Base-by-base conservation (phyloP, 169 alveolate genomes). In the Cryptosporidium andersoni region DNA sequence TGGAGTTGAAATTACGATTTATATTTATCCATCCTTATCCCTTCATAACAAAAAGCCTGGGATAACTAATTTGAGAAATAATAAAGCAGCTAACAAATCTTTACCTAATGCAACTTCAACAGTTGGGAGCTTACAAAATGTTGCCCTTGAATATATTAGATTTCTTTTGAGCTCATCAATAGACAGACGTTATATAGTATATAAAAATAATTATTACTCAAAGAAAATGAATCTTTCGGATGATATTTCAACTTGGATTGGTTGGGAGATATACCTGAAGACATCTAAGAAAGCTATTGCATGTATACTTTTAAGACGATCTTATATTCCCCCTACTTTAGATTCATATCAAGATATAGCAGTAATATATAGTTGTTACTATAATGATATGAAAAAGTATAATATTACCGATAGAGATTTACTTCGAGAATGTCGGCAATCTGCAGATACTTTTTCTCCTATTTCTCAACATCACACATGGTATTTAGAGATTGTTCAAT, bases 191-290 rank as follows among this genome's bases (percentile, higher is more conserved):
- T 74, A 74, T 42, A 58, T 55, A 25, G 51, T 74, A 47, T 74
- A 74, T 25, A 7, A 58, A 3, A 74, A 74, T 62, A 51, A 55
- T 6, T 55, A 74, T 34, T 74, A 74, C 25, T 58, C 25, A 34
- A 74, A 74, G 42, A 74, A 74, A 58, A 74, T 74, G 85, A 74
- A 74, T 47, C 62, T 74, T 12, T 74, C 85, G 8, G 85, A 74
- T n/a, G 85, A 74, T 25, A 74, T 74, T 56, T 53, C 85, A 12
- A 74, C 68, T 8, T 74, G 85, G 85, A 45, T 55, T 74, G 55
- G 74, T 36, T 74, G 85, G 85, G 85, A 74, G 58, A 25, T 74
- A 39, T 74, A 45, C 25, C 40, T 74, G 56, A 74, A 74, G 48
- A 74, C 85, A 5, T 39, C 67, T 14, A n/a, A 64, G 34, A 48